Percentiles rank a stretch among this genome's conserved stretches.
Conservation (phyloP, 495 filamentous ascomycete genomes). For the Chaetomium fimeti region DNA sequence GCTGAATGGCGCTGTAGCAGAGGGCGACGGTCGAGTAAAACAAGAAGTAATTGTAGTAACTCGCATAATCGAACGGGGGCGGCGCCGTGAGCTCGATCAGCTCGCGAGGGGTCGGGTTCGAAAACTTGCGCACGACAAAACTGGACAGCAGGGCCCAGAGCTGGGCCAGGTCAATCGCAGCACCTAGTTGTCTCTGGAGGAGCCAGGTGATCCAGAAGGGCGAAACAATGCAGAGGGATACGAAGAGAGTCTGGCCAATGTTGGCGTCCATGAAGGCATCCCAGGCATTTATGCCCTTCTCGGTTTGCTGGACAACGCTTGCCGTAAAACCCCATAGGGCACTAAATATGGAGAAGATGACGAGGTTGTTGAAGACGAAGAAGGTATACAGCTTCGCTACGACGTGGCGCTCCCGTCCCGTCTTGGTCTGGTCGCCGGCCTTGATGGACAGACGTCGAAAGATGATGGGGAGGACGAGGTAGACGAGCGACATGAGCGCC, state of each 20-base stretch:
- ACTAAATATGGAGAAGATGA: constrained; percentile 88
- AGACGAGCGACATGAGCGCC: constrained; percentile 83
- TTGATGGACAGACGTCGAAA: constrained; percentile 78
- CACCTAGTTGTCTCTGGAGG: constrained; percentile 87
- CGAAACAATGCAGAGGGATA: constrained; percentile 71
- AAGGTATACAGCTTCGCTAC: constrained; percentile 89
- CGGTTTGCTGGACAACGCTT: constrained; percentile 57
- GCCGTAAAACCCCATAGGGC: constrained; percentile 71
- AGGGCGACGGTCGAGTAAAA: constrained; percentile 90
- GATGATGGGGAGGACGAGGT: constrained; percentile 82
- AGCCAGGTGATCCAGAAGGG: constrained; percentile 94
- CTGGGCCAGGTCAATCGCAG: constrained; percentile 85
- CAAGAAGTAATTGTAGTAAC: constrained; percentile 94
- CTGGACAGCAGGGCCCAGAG: constrained; percentile 75
- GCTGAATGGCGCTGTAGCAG: constrained; percentile 82
- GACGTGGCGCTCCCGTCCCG: constrained; percentile 89
- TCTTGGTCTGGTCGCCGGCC: constrained; percentile 86
- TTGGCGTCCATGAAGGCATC: constrained; percentile 62
- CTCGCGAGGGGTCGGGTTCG: constrained; percentile 85
- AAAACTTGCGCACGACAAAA: constrained; percentile 78
- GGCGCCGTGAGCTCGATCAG: constrained; percentile 93
- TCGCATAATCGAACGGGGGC: constrained; percentile 89
- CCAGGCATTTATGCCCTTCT: constrained; percentile 58
- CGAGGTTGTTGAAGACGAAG: constrained; percentile 95
- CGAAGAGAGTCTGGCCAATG: constrained; percentile 60